Evolutionary conservation across 768 basidiomycete species (phyloP).

Genomic region (Boletus edulis): DNA sequence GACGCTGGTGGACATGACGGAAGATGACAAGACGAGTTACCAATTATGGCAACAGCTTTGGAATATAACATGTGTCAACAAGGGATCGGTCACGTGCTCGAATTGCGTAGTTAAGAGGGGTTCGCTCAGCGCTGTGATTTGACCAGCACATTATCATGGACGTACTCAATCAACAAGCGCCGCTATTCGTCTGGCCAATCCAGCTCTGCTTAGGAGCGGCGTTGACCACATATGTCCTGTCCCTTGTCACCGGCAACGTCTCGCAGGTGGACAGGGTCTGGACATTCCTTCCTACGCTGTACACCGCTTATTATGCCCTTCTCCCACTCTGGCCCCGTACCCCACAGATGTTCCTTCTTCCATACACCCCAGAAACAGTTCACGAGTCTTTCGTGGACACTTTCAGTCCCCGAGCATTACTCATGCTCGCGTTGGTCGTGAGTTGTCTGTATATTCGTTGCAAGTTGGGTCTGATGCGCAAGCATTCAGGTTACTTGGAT

Average conservation of each 20-base stretch:
- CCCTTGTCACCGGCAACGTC: slow-evolving; percentile 72
- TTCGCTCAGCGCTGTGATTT: too few relatives aligned
- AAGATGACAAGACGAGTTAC: slow-evolving; percentile 4
- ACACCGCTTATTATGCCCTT: slow-evolving; percentile 79
- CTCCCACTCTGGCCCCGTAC: slow-evolving; percentile 55
- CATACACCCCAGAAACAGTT: slow-evolving; percentile 53
- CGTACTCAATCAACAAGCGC: slow-evolving; percentile 16
- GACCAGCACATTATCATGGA: slow-evolving; percentile 8
- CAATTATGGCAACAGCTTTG: slow-evolving; percentile 14
- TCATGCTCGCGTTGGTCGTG: slow-evolving; percentile 73
- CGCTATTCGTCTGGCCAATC: slow-evolving; percentile 57
- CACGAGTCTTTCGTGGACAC: slow-evolving; percentile 34
- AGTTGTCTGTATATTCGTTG: slow-evolving; percentile 17
- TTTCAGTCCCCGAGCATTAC: slow-evolving; percentile 66
- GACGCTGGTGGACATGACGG: slow-evolving; percentile 46
- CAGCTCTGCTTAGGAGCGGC: slow-evolving; percentile 56
- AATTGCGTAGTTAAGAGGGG: background rate
- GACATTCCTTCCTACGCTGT: slow-evolving; percentile 79
- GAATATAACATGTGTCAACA: slow-evolving; percentile 20
- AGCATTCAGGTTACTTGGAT: slow-evolving; percentile 50
- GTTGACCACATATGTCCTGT: slow-evolving; percentile 50
- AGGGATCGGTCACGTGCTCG: background rate
- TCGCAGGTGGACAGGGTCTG: slow-evolving; percentile 86
- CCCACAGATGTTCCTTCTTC: slow-evolving; percentile 40
- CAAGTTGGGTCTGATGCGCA: background rate